Evolutionary conservation across 192 early-diverging fungal genomes (phyloP), one percentile per base, ranked within the genome.

Genomic region (Coemansia sp.): DNA sequence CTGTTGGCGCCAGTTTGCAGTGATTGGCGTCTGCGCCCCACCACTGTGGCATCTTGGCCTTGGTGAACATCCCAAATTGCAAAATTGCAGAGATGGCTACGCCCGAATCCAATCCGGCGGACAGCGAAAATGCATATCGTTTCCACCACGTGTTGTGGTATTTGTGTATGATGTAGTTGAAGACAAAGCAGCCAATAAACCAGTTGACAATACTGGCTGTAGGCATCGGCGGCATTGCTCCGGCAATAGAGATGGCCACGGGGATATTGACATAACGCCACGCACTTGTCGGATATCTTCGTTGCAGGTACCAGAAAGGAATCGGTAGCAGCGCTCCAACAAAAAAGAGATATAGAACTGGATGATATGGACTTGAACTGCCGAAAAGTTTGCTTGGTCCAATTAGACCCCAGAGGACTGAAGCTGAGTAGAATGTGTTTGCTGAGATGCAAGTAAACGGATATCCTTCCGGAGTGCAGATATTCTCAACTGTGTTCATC

Each of bases 1-100:
- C 96, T 64, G 95, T 95, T 21, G 97, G 86, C 25, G 97, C 85
- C 55, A 98, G 85, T 83, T 96, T 96, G 86, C 97, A 98, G 61
- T 97, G 91, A 76, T 97, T 96, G 62, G 97, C 95, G 84, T 82
- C 74, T 1, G 79, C 57, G 22, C 79, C 79, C 79, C 79, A 82
- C 74, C 74, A 82, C 27, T 72, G 50, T 2, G 79, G 78, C 78
- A 80, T 80, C 24, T 72, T 82, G 8, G 59, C 61, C 23, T 76
- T 74, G 14, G 75, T 61, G 21, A 82, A 74, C 42, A 82, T 20
- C 14, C 74, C 74, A 64, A 76, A 82, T 57, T 82, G 74, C 22
- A 82, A 54, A 20, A 82, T 82, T 3, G 74, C 79, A 23, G 79
- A 76, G 27, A 82, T 82, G 14, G 79, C 79, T 56, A 82, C 31